phyloP scores from a whole-genome alignment of 768 basidiomycete species.

The Xerocomellus amylosporus region DNA sequence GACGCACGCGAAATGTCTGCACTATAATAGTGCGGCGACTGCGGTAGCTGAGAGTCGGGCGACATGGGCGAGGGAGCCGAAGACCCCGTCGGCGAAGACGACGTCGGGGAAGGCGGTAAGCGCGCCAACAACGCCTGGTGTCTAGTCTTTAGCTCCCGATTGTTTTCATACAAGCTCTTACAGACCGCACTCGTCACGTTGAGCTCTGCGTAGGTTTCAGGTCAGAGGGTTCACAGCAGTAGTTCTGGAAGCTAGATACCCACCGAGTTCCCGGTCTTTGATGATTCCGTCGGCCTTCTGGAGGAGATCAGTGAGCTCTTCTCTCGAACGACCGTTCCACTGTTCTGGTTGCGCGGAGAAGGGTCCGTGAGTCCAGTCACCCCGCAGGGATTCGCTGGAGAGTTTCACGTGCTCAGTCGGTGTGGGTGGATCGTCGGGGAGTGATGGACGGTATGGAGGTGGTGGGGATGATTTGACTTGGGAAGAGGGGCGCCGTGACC shows the following conservation, averaged over 20 bases:
- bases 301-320: conserved; percentile 68
- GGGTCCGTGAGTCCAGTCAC: conserved; percentile 12
- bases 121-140: conserved; percentile 71
- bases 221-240: conserved; percentile 8
- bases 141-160: conserved; percentile 62
- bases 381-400: conserved; percentile 21
- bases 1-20: conserved; percentile 27
- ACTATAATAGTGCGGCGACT: conserved; percentile 35
- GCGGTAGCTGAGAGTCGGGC: conserved; percentile 26
- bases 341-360: conserved; percentile 37
- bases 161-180: conserved; percentile 69
- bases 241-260: conserved; percentile 20
- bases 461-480: conserved; percentile 44
- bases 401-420: conserved; percentile 35
- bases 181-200: conserved; percentile 63
- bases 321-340: conserved; percentile 68
- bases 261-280: conserved; percentile 73
- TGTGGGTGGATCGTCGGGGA: conserved; percentile 28
- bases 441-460: conserved; percentile 54
- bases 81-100: conserved; percentile 31
- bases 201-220: conserved; percentile 47
- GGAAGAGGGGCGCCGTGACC: conserved; percentile 48
- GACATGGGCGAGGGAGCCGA: conserved; percentile 24
- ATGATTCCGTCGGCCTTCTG: conserved; percentile 73
- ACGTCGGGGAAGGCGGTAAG: conserved; percentile 47